Conservation (phyloP, 2,329 filamentous ascomycete genomes). For the Shiraia bambusicola region DNA sequence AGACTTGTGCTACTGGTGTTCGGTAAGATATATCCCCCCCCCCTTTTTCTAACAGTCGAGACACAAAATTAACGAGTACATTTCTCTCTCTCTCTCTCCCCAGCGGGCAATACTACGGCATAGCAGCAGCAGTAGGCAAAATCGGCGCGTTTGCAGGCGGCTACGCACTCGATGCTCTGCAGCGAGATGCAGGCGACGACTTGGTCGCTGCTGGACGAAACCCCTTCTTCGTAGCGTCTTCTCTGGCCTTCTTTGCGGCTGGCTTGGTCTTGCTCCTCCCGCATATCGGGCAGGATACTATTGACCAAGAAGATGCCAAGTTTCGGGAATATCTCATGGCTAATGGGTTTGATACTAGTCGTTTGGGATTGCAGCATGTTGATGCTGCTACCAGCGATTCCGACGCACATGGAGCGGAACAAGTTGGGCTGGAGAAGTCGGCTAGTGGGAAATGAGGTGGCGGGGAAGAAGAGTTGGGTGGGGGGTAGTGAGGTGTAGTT, state of each 20-base stretch:
- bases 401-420: slow-evolving; percentile 12
- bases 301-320: slow-evolving; percentile 71
- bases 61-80: no score
- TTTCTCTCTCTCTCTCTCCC: not conserved
- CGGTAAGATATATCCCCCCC: slow-evolving; percentile 37
- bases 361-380: slow-evolving; percentile 48
- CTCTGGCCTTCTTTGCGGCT: slow-evolving; percentile 70
- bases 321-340: slow-evolving; percentile 73
- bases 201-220: slow-evolving; percentile 67
- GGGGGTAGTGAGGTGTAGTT: no score
- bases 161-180: slow-evolving; percentile 72
- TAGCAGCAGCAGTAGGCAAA: slow-evolving; percentile 73
- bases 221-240: slow-evolving; percentile 83
- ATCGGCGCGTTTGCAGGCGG: slow-evolving; percentile 83
- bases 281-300: slow-evolving; percentile 79
- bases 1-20: slow-evolving; percentile 86
- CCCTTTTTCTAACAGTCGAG: not conserved
- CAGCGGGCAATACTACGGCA: slow-evolving; percentile 70
- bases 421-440: slow-evolving; percentile 8
- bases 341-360: slow-evolving; percentile 73
- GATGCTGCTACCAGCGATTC: slow-evolving; percentile 13
- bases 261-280: slow-evolving; percentile 70
- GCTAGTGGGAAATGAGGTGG: not conserved
- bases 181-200: slow-evolving; percentile 40
- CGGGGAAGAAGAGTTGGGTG: not conserved